These are phyloP conservation scores for Hirschfeldia incana DNA, from an alignment of 345 rosid species.

Conservation along the genomic window DNA sequence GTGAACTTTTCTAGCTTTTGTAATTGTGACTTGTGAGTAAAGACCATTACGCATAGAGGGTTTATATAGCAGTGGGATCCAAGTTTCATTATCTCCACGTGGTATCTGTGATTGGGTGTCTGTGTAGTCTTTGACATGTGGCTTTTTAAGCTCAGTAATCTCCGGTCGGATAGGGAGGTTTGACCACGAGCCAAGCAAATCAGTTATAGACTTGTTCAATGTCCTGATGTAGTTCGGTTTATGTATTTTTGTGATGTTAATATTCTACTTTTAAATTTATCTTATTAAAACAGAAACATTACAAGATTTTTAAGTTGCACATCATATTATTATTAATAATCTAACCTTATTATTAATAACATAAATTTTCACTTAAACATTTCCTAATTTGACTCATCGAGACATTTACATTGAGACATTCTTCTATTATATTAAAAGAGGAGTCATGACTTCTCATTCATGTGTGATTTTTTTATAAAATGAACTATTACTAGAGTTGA, in stretches of 20 bases:
- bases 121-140: neutral
- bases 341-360: too few relatives aligned
- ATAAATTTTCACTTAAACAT: too few relatives aligned
- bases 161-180: slow-evolving; percentile 31
- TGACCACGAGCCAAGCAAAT: slow-evolving; percentile 25
- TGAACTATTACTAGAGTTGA: too few relatives aligned
- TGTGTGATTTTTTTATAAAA: too few relatives aligned
- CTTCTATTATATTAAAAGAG: too few relatives aligned
- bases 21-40: slow-evolving; percentile 20
- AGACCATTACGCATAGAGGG: neutral
- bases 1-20: slow-evolving; percentile 7
- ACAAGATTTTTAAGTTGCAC: too few relatives aligned
- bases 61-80: slow-evolving; percentile 33
- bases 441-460: too few relatives aligned
- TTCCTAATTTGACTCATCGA: too few relatives aligned
- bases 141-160: neutral
- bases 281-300: too few relatives aligned
- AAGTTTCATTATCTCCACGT: slow-evolving; percentile 16
- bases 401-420: too few relatives aligned
- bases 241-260: neutral
- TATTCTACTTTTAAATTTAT: too few relatives aligned
- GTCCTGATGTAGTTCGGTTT: neutral
- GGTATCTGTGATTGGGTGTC: neutral
- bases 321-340: too few relatives aligned
- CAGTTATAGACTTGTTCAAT: slow-evolving; percentile 28